Percentiles rank a stretch among this genome's conserved stretches.
These are phyloP conservation scores for Exobasidium cylindrosporum DNA, from an alignment of 1,284 basidiomycete genomes.

Conservation along the genomic window DNA sequence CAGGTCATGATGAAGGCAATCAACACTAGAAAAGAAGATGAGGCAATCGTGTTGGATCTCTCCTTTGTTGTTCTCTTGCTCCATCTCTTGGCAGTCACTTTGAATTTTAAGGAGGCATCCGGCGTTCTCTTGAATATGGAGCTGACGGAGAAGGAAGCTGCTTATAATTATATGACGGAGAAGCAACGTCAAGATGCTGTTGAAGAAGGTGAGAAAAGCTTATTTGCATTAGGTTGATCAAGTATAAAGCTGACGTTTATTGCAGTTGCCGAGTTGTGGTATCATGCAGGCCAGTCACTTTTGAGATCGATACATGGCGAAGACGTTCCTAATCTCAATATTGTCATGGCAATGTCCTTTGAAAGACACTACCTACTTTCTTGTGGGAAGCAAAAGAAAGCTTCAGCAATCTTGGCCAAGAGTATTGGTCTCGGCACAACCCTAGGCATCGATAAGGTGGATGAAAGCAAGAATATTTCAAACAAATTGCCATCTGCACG, in stretches of 20 bases:
- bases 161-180: not conserved
- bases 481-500: not conserved
- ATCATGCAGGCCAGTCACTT: not conserved
- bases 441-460: not conserved
- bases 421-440: not conserved
- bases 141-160: not conserved
- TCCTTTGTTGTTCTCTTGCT: constrained; percentile 11
- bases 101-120: not conserved
- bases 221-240: too few relatives aligned
- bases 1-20: not conserved
- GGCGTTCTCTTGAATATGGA: not conserved
- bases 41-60: constrained; percentile 2
- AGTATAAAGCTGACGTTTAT: too few relatives aligned
- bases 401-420: not conserved
- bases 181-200: not conserved
- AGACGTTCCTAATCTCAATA: constrained; percentile 12
- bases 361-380: not conserved
- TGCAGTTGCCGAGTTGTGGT: not conserved
- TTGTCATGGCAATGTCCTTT: not conserved
- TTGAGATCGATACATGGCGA: not conserved
- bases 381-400: not conserved
- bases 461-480: not conserved
- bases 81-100: not conserved
- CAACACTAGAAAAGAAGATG: not conserved
- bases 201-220: not conserved